These are phyloP conservation scores for Cryptosporidium parvum DNA, from an alignment of 169 alveolate species.

Conservation along the genomic window DNA sequence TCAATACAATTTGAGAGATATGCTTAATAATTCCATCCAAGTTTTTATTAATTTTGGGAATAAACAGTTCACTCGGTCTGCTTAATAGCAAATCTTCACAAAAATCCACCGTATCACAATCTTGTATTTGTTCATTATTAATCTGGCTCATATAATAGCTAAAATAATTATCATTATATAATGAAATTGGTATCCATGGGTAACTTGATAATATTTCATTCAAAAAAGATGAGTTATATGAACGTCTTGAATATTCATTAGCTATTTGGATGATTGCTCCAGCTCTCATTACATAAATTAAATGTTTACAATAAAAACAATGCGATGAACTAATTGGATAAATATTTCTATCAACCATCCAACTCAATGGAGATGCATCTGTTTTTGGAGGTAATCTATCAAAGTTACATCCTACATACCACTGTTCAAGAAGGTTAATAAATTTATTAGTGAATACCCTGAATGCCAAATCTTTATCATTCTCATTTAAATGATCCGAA, in stretches of 20 bases:
- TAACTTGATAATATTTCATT: conserved; percentile 33
- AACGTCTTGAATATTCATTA: conserved; percentile 73
- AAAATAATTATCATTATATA: conserved; percentile 11
- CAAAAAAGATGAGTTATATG: conserved; percentile 56
- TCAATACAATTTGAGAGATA: conserved; percentile 25
- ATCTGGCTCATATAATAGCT: neutral
- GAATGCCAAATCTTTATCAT: conserved; percentile 5
- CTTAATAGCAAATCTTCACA: conserved; percentile 6
- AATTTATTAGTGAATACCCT: conserved; percentile 36
- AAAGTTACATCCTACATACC: conserved; percentile 71
- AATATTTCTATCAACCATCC: conserved; percentile 52
- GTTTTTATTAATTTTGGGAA: conserved; percentile 23
- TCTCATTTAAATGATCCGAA: neutral
- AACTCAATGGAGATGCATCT: conserved; percentile 60
- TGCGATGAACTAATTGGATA: conserved; percentile 28
- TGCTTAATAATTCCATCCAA: conserved; percentile 23
- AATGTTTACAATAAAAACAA: conserved; percentile 52
- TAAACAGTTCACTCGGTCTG: conserved; percentile 22
- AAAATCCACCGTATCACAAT: conserved; percentile 5
- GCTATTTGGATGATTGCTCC: conserved; percentile 73
- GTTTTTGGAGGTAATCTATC: conserved; percentile 76
- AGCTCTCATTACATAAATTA: conserved; percentile 64
- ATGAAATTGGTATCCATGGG: conserved; percentile 64
- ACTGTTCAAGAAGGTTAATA: conserved; percentile 60
- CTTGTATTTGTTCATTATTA: neutral